These are phyloP conservation scores for Tripterygium wilfordii DNA, from an alignment of 177 flowering plant genomes.

Conservation along the genomic window DNA sequence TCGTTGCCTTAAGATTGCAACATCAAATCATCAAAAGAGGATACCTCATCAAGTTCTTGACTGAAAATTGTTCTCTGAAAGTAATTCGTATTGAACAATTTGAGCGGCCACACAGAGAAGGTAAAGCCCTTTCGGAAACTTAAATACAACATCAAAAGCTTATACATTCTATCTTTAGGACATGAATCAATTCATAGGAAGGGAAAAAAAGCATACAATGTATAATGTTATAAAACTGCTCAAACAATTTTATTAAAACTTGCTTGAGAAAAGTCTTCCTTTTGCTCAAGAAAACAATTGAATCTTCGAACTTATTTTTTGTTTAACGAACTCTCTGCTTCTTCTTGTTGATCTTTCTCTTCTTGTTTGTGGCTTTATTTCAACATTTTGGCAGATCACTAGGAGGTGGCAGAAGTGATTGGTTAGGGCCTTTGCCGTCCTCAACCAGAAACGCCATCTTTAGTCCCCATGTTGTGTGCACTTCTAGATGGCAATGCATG, in stretches of 20 bases:
- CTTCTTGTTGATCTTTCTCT: neutral
- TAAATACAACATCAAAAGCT: too few species aligned
- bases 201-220: too few species aligned
- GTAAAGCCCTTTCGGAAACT: too few species aligned
- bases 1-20: too few species aligned
- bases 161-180: too few species aligned
- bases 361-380: neutral
- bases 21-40: too few species aligned
- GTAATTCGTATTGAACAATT: too few species aligned
- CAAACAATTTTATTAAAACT: neutral
- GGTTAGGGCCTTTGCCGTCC: conserved; percentile 62
- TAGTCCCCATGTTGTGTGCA: conserved; percentile 77
- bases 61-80: too few species aligned
- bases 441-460: conserved; percentile 78
- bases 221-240: too few species aligned
- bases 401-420: conserved; percentile 64
- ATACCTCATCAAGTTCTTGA: too few species aligned
- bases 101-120: too few species aligned
- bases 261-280: neutral
- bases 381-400: conserved; percentile 51
- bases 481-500: conserved; percentile 76
- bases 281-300: neutral
- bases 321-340: neutral
- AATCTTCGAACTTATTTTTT: neutral
- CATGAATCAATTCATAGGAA: too few species aligned